Evolutionary conservation across 2,329 filamentous ascomycete genomes (phyloP).

Genomic region (Malbranchea cinnamomea): DNA sequence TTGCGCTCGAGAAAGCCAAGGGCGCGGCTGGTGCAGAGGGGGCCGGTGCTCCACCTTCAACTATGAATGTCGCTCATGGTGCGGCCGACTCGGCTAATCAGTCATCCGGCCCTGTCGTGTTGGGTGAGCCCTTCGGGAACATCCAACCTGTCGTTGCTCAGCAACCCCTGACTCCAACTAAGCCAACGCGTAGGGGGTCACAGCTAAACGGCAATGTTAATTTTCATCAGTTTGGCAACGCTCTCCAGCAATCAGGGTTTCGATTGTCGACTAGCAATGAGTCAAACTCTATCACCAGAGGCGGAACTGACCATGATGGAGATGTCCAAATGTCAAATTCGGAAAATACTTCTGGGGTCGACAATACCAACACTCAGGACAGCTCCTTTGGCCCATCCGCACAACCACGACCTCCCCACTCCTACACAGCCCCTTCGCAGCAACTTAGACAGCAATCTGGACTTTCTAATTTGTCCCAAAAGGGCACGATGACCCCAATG

Average conservation of each 20-base stretch:
- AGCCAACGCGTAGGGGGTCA: too few relatives aligned
- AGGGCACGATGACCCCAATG: constrained; percentile 42
- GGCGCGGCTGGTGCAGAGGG: constrained; percentile 25
- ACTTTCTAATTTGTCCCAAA: constrained; percentile 33
- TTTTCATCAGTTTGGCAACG: too few relatives aligned
- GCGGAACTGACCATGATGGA: constrained; percentile 19
- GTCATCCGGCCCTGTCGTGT: constrained; percentile 37
- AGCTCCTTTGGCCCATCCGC: constrained; percentile 37
- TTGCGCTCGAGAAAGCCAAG: constrained; percentile 41
- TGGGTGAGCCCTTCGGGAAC: constrained; percentile 51
- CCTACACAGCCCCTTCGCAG: constrained; percentile 32
- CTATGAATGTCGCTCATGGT: constrained; percentile 36
- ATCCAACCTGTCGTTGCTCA: constrained; percentile 31
- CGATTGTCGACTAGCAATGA: constrained; percentile 40
- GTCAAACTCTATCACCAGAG: constrained; percentile 26
- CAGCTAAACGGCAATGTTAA: too few relatives aligned
- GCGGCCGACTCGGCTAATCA: constrained; percentile 36
- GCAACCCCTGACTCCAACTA: constrained; percentile 41
- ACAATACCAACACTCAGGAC: constrained; percentile 32
- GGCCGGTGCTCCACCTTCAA: constrained; percentile 31
- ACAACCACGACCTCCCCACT: constrained; percentile 32
- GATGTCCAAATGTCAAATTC: constrained; percentile 49
- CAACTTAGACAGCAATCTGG: constrained; percentile 31
- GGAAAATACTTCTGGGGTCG: constrained; percentile 26
- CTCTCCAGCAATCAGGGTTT: constrained; percentile 19